phyloP scores from a whole-genome alignment of 2,329 filamentous ascomycete species.

The Cladobotryum mycophilum region DNA sequence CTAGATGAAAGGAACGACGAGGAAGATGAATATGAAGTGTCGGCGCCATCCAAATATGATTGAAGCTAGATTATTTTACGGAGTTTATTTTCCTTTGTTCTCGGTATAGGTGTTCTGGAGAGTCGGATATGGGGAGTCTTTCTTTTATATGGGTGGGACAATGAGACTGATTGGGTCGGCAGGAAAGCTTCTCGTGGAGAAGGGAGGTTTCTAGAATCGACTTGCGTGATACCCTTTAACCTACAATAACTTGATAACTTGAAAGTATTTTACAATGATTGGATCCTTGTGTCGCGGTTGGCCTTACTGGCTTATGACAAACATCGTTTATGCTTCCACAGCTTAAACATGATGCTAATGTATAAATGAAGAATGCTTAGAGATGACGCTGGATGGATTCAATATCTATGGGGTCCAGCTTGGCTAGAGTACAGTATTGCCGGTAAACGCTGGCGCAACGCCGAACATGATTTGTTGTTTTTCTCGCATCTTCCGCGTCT shows the following conservation, averaged over 20 bases:
- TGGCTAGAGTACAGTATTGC: no score
- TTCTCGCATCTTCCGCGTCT: no score
- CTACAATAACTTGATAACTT: conserved; percentile 6
- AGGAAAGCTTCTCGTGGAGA: neutral
- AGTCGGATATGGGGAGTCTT: neutral
- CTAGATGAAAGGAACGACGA: conserved; percentile 29
- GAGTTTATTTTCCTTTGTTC: conserved; percentile 7
- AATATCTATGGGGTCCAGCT: no score
- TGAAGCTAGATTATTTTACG: neutral
- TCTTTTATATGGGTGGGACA: conserved; percentile 2
- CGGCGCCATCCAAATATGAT: conserved; percentile 14
- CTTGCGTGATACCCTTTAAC: conserved; percentile 25
- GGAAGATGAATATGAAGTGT: conserved; percentile 23
- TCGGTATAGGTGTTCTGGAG: conserved; percentile 4
- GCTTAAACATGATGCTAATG: no score
- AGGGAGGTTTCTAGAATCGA: conserved; percentile 18
- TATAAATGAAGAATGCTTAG: no score
- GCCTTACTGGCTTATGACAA: no score
- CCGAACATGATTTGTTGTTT: no score
- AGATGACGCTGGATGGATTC: no score
- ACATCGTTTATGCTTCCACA: no score
- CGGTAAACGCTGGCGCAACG: no score
- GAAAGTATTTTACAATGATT: no score
- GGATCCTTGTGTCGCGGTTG: no score
- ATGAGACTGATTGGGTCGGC: conserved; percentile 3